Evolutionary conservation across 768 basidiomycete genomes (phyloP).

Genomic region (Mycena leptocephala): DNA sequence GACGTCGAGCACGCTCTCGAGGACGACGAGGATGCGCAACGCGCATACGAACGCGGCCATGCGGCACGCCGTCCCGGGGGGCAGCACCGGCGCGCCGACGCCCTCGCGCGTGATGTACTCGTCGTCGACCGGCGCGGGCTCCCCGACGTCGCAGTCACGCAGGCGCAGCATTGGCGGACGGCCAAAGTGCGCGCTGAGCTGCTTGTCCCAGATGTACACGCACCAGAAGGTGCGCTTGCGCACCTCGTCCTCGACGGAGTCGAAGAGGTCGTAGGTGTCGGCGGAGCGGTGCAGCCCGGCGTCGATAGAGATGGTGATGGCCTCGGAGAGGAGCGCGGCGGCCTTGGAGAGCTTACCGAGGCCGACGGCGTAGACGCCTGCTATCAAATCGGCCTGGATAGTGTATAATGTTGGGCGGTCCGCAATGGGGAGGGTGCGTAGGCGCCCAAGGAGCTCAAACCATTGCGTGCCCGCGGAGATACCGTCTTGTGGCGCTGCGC

Average conservation of each 20-base stretch:
- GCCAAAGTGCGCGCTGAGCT: conserved; percentile 91
- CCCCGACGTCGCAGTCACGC: conserved; percentile 93
- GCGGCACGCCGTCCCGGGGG: conserved; percentile 81
- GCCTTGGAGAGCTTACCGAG: conserved; percentile 91
- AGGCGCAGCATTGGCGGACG: conserved; percentile 90
- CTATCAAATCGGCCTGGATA: conserved; percentile 91
- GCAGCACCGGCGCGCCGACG: conserved; percentile 67
- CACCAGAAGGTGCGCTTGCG: conserved; percentile 98
- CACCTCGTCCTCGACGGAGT: conserved; percentile 92
- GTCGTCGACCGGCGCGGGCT: conserved; percentile 90
- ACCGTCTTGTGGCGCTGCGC: conserved; percentile 85
- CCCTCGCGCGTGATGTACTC: conserved; percentile 89
- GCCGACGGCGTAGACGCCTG: conserved; percentile 95
- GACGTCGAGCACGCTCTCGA: conserved; percentile 91
- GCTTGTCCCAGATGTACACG: conserved; percentile 97
- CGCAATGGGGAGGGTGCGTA: conserved; percentile 91
- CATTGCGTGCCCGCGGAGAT: conserved; percentile 93
- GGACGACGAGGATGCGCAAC: conserved; percentile 87
- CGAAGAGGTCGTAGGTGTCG: conserved; percentile 90
- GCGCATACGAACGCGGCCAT: conserved; percentile 87
- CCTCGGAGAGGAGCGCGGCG: conserved; percentile 88
- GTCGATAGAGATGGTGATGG: conserved; percentile 90
- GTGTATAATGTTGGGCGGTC: conserved; percentile 94
- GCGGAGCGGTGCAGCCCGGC: conserved; percentile 91
- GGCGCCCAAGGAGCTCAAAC: conserved; percentile 90